Evolutionary conservation across 2,329 filamentous ascomycete genomes (phyloP), one percentile per base, ranked within the genome.

Genomic region (Colletotrichum camelliae): DNA sequence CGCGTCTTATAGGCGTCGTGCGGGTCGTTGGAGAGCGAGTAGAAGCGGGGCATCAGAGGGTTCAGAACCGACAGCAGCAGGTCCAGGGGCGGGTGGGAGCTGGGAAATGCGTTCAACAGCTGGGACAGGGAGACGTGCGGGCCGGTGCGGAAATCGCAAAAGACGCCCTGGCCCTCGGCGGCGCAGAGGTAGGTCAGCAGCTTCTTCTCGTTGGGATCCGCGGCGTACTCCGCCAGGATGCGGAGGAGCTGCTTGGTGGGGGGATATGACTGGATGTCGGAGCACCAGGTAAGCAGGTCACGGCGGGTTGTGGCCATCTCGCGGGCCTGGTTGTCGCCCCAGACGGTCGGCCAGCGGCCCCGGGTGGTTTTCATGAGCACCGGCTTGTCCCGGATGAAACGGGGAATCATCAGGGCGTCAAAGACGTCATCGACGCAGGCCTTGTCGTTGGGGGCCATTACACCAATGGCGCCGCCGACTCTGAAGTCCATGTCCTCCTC

Each of bases 31-130:
- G 96, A 98, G 16, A 99, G 92, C 5, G 96, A 98, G 87, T 99
- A 99, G 88, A 99, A 99, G 76, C 97, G 94, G 4, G 97, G 97
- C 96, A 98, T 98, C 67, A 98, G 90, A 65, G 95, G 94, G 80
- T 94, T 94, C 69, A 98, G 91, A 58, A 94, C 91, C 4, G 94
- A 94, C 43, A 98, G 90, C 13, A 99, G 89, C 75, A 93, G 89
- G 70, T 97, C 94, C 80, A 99, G 89, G 5, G 96, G 96, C 69
- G 97, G 97, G 82, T 95, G 95, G 8, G 95, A 92, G 55, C 95
- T 98, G 4, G 97, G 96, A 88, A 99, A 99, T 2, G 97, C 97
- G 81, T 94, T 90, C 35, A 99, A 91, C 8, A 99, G 90, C 86
- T 98, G 97, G 18, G 93, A 89, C 24, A 99, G 86, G 43, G 95